Percentiles rank a stretch among this genome's conserved stretches.
These are phyloP conservation scores for Gaeumannomyces sp. DNA, from an alignment of 2,329 filamentous ascomycete species.

Conservation along the genomic window DNA sequence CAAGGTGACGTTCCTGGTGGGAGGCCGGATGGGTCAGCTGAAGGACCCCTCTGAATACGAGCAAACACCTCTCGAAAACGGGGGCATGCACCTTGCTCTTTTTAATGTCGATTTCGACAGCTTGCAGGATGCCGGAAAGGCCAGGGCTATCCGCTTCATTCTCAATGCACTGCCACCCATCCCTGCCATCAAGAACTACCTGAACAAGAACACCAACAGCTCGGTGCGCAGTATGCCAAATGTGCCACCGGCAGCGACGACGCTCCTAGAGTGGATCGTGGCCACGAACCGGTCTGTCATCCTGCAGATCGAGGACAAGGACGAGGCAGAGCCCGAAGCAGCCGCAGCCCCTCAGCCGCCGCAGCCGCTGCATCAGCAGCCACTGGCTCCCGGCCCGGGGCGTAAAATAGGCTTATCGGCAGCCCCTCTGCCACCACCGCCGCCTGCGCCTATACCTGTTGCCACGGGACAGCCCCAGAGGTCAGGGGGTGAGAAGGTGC, in stretches of 20 bases:
- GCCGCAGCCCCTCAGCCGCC: background rate
- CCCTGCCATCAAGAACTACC: conserved; percentile 45
- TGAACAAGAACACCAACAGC: conserved; percentile 33
- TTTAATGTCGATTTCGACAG: conserved; percentile 52
- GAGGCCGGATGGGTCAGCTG: background rate
- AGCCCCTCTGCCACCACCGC: background rate
- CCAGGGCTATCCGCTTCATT: conserved; percentile 42
- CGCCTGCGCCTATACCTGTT: background rate
- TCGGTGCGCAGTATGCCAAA: conserved; percentile 38
- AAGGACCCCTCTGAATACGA: background rate
- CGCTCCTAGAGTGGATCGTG: conserved; percentile 78
- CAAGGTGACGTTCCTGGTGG: background rate
- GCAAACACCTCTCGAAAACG: background rate
- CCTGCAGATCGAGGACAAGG: conserved; percentile 57
- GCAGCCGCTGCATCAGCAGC: background rate
- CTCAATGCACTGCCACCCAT: conserved; percentile 58
- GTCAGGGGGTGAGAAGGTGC: conserved; percentile 44
- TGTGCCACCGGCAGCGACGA: conserved; percentile 59
- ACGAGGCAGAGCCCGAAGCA: conserved; percentile 1
- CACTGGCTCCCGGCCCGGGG: too few relatives aligned
- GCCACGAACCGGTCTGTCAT: conserved; percentile 87
- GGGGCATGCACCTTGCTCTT: background rate
- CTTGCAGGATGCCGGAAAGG: conserved; percentile 38
- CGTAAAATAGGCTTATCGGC: background rate
- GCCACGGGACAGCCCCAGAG: conserved; percentile 18